Conservation (phyloP, 306 rosid genomes). For the Cucumis cinereus region DNA sequence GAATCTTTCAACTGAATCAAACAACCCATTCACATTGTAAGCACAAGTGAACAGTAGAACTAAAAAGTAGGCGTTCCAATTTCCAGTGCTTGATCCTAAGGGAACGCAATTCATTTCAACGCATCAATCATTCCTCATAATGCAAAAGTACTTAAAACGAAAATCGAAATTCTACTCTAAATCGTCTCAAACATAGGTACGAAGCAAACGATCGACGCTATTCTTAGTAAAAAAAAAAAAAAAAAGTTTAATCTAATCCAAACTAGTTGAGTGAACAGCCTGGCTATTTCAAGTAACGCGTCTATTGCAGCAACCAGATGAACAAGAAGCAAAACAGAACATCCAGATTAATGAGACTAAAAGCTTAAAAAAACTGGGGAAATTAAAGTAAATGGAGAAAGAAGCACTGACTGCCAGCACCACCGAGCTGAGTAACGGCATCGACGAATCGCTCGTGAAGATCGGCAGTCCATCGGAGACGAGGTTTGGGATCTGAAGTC, state of each 20-base stretch:
- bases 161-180: background rate
- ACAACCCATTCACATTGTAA: background rate
- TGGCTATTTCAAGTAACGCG: background rate
- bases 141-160: background rate
- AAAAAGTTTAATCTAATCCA: background rate
- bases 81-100: background rate
- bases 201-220: background rate
- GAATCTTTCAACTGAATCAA: background rate
- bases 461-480: slow-evolving; percentile 98
- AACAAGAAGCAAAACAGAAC: background rate
- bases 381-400: background rate
- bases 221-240: background rate
- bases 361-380: background rate
- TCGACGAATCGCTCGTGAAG: slow-evolving; percentile 91
- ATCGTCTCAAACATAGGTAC: background rate
- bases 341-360: background rate
- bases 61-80: background rate
- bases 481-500: slow-evolving; percentile 97
- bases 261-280: background rate
- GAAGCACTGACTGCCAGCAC: slow-evolving; percentile 47
- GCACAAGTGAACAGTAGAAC: background rate
- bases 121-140: background rate
- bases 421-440: slow-evolving; percentile 95
- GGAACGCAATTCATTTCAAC: background rate
- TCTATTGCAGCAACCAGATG: background rate